Evolutionary conservation across 495 filamentous ascomycete genomes (phyloP).

Genomic region (Chaetomium cochliodes): DNA sequence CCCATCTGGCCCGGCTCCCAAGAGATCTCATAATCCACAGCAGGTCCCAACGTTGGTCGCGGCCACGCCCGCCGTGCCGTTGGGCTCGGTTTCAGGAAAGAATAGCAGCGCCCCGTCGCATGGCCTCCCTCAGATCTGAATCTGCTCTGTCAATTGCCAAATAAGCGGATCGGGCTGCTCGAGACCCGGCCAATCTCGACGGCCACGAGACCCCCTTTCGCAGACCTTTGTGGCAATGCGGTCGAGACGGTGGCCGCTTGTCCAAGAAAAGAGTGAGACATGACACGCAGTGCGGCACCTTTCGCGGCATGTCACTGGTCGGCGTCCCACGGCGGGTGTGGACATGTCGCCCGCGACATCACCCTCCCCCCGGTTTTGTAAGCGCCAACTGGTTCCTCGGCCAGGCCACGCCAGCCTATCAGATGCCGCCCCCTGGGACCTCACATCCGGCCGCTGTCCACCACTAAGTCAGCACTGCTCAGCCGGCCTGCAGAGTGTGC

Average conservation of each 20-base stretch:
- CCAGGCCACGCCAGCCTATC: conserved; percentile 47
- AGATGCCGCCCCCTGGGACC: conserved; percentile 38
- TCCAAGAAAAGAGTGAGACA: conserved; percentile 52
- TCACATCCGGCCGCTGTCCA: conserved; percentile 33
- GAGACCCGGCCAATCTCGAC: conserved; percentile 39
- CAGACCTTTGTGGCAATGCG: conserved; percentile 45
- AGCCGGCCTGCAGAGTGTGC: conserved; percentile 24
- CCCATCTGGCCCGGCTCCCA: background rate
- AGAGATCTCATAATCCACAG: conserved; percentile 10
- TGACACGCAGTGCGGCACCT: conserved; percentile 45
- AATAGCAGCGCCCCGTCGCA: conserved; percentile 18
- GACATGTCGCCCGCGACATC: conserved; percentile 47
- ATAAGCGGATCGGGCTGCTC: conserved; percentile 16
- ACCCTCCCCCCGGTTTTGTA: conserved; percentile 45
- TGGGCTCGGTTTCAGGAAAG: conserved; percentile 23
- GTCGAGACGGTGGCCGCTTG: conserved; percentile 24
- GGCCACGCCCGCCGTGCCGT: conserved; percentile 17
- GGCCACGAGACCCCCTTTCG: conserved; percentile 47
- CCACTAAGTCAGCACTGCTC: conserved; percentile 28
- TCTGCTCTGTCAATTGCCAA: conserved; percentile 10
- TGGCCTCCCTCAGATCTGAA: background rate
- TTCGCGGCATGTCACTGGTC: conserved; percentile 46
- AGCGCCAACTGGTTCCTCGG: conserved; percentile 53
- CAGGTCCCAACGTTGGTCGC: background rate
- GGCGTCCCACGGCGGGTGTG: conserved; percentile 37